Conservation (phyloP, 2,329 filamentous ascomycete genomes). For the Colletotrichum filicis region DNA sequence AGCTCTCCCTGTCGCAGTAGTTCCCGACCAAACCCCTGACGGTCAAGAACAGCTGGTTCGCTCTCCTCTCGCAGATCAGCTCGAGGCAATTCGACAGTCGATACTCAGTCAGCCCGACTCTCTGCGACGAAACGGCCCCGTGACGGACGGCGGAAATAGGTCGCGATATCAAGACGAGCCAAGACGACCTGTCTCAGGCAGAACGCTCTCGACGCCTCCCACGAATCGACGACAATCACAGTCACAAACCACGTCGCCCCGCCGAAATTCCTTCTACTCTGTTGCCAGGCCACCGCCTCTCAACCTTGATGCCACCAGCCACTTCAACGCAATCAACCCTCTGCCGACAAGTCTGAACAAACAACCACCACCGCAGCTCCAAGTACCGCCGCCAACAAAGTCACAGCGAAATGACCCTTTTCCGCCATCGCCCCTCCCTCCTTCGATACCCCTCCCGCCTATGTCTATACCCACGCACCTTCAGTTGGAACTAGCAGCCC, state of each 20-base stretch:
- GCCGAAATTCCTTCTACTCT: slow-evolving; percentile 63
- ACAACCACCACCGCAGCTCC: slow-evolving; percentile 37
- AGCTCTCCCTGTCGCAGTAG: slow-evolving; percentile 65
- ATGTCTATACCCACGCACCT: slow-evolving; percentile 75
- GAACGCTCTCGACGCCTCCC: slow-evolving; percentile 65
- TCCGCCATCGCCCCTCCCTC: slow-evolving; percentile 60
- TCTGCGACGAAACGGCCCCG: slow-evolving; percentile 40
- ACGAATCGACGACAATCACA: slow-evolving; percentile 52
- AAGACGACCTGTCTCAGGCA: slow-evolving; percentile 47
- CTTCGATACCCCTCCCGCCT: slow-evolving; percentile 70
- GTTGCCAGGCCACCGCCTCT: slow-evolving; percentile 54
- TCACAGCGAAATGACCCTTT: slow-evolving; percentile 41
- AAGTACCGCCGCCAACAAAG: slow-evolving; percentile 48
- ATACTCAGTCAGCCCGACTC: slow-evolving; percentile 43
- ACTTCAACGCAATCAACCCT: slow-evolving; percentile 19
- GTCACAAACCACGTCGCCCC: slow-evolving; percentile 46
- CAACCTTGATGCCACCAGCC: slow-evolving; percentile 48
- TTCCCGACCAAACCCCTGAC: slow-evolving; percentile 50
- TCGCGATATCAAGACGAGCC: slow-evolving; percentile 43
- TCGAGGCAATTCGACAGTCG: slow-evolving; percentile 42
- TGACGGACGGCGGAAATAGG: slow-evolving; percentile 39
- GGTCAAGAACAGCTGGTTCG: slow-evolving; percentile 50
- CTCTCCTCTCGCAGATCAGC: slow-evolving; percentile 46
- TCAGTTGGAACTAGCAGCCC: slow-evolving; percentile 71
- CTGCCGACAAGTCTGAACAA: slow-evolving; percentile 16